Percentiles rank a stretch among this genome's conserved stretches.
phyloP scores from a whole-genome alignment of 306 rosid species.

The Sicyos edulis region DNA sequence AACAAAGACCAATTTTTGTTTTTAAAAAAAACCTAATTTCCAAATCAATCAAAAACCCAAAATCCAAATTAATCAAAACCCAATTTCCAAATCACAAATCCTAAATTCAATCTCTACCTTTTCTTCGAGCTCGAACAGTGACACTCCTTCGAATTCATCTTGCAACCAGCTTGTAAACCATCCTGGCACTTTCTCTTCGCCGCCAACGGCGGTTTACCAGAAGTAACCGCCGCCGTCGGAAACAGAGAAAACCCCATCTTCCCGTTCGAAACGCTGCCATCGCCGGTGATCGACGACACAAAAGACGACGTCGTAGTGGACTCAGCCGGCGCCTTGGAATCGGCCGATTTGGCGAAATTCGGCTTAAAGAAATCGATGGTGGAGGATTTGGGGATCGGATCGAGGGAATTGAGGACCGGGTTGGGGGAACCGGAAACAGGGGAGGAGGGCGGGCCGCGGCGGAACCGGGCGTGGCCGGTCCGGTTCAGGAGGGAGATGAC shows the following conservation, averaged over 20 bases:
- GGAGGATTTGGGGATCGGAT: not conserved
- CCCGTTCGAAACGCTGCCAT: conserved; percentile 68
- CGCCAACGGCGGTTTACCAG: conserved; percentile 63
- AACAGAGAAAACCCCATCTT: conserved; percentile 36
- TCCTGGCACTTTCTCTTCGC: conserved; percentile 47
- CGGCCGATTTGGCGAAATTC: not conserved
- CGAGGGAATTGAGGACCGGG: not conserved
- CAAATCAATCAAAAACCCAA: not conserved
- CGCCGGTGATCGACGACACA: conserved; percentile 59
- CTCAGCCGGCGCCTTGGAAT: not conserved
- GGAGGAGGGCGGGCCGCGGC: conserved; percentile 51
- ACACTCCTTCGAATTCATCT: conserved; percentile 40
- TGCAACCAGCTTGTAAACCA: conserved; percentile 23
- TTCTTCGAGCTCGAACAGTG: conserved; percentile 74
- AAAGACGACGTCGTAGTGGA: conserved; percentile 60
- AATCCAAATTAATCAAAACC: too few species aligned
- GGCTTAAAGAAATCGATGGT: not conserved
- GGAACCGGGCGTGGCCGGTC: conserved; percentile 85
- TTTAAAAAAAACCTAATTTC: not conserved
- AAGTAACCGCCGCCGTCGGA: conserved; percentile 22
- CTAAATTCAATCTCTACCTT: conserved; percentile 38
- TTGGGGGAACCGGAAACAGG: not conserved
- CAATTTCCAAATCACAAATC: too few species aligned
- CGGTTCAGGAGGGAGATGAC: conserved; percentile 59
- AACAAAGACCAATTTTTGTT: too few species aligned